phyloP scores from a whole-genome alignment of 1,284 basidiomycete genomes.

The Kwoniella shivajii region DNA sequence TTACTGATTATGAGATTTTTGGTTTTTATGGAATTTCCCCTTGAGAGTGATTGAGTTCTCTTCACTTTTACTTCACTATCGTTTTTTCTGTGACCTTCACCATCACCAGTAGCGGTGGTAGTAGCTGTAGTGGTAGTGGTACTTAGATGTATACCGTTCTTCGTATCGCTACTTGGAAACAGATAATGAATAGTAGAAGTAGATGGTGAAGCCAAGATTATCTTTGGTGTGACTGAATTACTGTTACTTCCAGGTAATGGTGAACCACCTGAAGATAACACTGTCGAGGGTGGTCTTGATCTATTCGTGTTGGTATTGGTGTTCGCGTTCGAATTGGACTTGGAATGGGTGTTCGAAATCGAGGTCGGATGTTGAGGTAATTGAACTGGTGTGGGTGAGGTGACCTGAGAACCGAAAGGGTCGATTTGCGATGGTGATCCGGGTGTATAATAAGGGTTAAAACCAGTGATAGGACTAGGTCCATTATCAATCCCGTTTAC shows the following conservation, averaged over 20 bases:
- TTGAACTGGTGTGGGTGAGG: conserved; percentile 16
- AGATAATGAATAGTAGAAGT: conserved; percentile 32
- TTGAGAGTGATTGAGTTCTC: conserved; percentile 4
- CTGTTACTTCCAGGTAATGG: conserved; percentile 4
- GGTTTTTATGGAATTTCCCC: neutral
- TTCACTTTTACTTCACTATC: too few relatives aligned
- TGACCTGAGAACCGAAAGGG: conserved; percentile 23
- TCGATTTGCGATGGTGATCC: conserved; percentile 22
- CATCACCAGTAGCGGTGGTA: neutral
- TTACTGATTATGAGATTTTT: neutral
- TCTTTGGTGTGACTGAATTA: conserved; percentile 18
- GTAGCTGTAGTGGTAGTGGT: neutral
- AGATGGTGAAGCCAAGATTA: conserved; percentile 28
- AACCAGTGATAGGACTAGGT: too few relatives aligned
- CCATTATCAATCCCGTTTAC: neutral
- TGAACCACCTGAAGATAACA: conserved; percentile 3
- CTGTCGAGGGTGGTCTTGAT: conserved; percentile 16
- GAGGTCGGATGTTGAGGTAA: neutral
- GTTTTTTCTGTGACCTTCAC: too few relatives aligned
- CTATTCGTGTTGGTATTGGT: neutral
- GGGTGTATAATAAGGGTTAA: neutral
- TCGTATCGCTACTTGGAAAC: conserved; percentile 22
- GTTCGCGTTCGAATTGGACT: conserved; percentile 4
- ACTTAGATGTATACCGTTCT: conserved; percentile 5
- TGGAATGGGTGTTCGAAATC: neutral